Evolutionary conservation across 805 yeast species (phyloP), one percentile per base, ranked within the genome.

Genomic region (Teunomyces funiuensis): DNA sequence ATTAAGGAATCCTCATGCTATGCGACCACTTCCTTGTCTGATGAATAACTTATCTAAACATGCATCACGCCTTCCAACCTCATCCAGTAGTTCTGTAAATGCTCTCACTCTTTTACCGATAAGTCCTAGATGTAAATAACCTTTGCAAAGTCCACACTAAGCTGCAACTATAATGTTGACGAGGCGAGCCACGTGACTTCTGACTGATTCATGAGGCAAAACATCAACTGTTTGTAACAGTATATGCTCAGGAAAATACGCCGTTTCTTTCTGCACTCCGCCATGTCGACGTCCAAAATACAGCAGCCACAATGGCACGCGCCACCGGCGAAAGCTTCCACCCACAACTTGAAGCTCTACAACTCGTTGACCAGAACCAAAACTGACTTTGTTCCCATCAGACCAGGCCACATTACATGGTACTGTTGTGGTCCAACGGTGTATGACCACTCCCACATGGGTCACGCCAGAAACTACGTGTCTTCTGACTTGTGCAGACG

Each of bases 341-440:
- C 34, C n/a, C 40, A 46, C 18, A 66, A 68, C 6, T 71, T 90
- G 51, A 82, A 80, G 55, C 60, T 90, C 33, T 88, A 79, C 75
- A 90, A 90, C 69, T 79, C 96, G 4, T 73, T 91, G 52, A 91
- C 98, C 3, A 74, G 95, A 53, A 63, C 80, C 23, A 91, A 91
- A 58, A 86, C 79, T 28, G 84, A 73, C 43, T 91, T 93, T 54
- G 63, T 81, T n/a, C 95, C 98, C 2, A 65, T 71, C 42, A 66
- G 71, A 19, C 77, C 78, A 2, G 77, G 78, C 45, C 77, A 76
- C 44, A 85, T 93, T 37, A 77, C 89, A 0, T 93, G 99, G 99
- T 93, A 93, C 69, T 86, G 89, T 43, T 93, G 99, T 76, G 99
- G 99, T 5, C 99, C 99, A 9, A 93, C 99, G 0, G 99, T 93